These are phyloP conservation scores for Aureobasidium zeae DNA, from an alignment of 2,329 filamentous ascomycete genomes.

Conservation along the genomic window DNA sequence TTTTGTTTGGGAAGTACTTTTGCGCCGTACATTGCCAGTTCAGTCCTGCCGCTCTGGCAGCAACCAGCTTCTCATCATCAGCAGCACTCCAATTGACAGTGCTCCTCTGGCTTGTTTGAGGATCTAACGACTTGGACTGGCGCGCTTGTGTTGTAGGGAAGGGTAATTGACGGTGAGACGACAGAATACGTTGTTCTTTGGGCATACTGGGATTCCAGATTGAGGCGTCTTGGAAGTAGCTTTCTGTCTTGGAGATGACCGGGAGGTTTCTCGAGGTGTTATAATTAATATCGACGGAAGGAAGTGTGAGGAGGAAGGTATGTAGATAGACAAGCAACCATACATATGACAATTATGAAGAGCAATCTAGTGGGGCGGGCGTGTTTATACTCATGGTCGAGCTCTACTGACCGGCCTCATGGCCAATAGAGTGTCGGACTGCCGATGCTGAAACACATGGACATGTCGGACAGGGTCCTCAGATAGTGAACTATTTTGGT, in stretches of 20 bases:
- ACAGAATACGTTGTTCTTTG: slow-evolving; percentile 31
- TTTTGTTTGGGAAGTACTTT: slow-evolving; percentile 67
- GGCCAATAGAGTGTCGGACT: slow-evolving; percentile 11
- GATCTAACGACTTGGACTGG: slow-evolving; percentile 24
- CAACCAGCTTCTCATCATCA: slow-evolving; percentile 65
- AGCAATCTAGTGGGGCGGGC: too few species aligned
- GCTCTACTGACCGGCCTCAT: slow-evolving; percentile 11
- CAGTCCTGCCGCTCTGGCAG: slow-evolving; percentile 62
- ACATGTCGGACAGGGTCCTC: background rate
- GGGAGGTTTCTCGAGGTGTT: too few species aligned
- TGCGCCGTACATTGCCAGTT: slow-evolving; percentile 78
- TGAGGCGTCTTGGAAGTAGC: slow-evolving; percentile 19
- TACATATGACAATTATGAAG: too few species aligned
- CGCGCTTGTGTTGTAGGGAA: slow-evolving; percentile 26
- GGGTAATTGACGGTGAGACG: slow-evolving; percentile 19
- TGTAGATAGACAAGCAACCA: too few species aligned
- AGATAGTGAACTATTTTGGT: slow-evolving; percentile 8
- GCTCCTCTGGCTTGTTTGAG: slow-evolving; percentile 26
- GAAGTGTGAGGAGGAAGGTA: too few species aligned
- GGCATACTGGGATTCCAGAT: slow-evolving; percentile 37
- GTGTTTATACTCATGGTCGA: slow-evolving; percentile 9
- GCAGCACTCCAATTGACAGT: slow-evolving; percentile 55
- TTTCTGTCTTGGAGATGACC: slow-evolving; percentile 16
- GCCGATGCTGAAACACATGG: slow-evolving; percentile 9
- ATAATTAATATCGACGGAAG: too few species aligned